Base-by-base conservation (phyloP, 352 stramenopile genomes). In the Thraustochytrium sp. region DNA sequence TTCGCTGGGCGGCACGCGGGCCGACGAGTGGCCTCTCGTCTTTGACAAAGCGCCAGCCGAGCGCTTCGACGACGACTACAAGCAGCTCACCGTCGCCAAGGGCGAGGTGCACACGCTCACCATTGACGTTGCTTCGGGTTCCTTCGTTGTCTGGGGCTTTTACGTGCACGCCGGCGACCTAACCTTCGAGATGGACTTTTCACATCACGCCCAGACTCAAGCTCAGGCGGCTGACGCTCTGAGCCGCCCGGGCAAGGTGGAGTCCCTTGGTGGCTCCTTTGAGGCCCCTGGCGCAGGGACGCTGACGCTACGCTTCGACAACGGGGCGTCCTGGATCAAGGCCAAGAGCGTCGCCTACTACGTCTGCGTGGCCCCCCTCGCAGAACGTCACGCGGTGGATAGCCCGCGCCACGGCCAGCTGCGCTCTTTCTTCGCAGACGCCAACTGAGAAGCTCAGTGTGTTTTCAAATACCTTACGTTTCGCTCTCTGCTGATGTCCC, bases 81-180 rank as follows among this genome's bases (percentile, higher is more conserved):
- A 82, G 11, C n/a, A 16, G n/a, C 49, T 82, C 16, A 34, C n/a
- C 9, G 26, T 82, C n/a, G 5, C 49, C 26, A 82, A 82, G 29
- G 74, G 74, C 49, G 42, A n/a, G 2, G 26, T 11, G 11, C 21
- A 9, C 3, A 73, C 53, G 3, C n/a, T 82, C 18, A 51, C 18
- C 16, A 38, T 82, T 18, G 3, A n/a, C 31, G 53, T 82, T 5
- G n/a, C 36, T 3, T 18, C 51, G 16, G 3, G 31, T 31, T 73
- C 74, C 9, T 82, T 76, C 40, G 40, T 76, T 13, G 53, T 55
- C 4, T 82, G 74, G 74, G 74, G 74, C 37, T 82, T 73, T 51
- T 82, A 37, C 34, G 26, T 44, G 18, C 65, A 82, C 18, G 18
- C 74, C 16, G 74, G 74, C 37, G 74, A 82, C 51, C 3, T 82